phyloP scores from a whole-genome alignment of 306 rosid species.

The Trifolium dubium region DNA sequence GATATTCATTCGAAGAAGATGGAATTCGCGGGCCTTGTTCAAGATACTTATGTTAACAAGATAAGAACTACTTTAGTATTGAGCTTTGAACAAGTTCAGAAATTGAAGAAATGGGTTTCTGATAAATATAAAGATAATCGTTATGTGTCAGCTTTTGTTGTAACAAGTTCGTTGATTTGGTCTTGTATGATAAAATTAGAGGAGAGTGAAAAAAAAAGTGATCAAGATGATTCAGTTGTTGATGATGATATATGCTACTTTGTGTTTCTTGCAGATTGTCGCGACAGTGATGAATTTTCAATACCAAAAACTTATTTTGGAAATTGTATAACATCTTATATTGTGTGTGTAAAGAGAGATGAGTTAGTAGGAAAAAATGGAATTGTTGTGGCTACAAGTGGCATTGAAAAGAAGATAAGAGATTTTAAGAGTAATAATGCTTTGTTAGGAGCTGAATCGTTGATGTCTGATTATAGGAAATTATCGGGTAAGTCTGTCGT shows the following conservation, averaged over 20 bases:
- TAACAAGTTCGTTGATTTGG: slow-evolving; percentile 48
- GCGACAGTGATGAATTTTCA: slow-evolving; percentile 37
- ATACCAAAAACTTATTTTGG: slow-evolving; percentile 54
- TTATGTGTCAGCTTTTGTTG: slow-evolving; percentile 47
- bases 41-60: not conserved
- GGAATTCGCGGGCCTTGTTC: not conserved
- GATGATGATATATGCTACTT: slow-evolving; percentile 40
- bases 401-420: slow-evolving; percentile 39
- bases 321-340: slow-evolving; percentile 37
- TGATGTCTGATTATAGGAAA: slow-evolving; percentile 36
- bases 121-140: not conserved
- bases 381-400: slow-evolving; percentile 37
- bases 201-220: not conserved
- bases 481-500: not conserved
- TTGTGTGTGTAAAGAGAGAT: slow-evolving; percentile 36
- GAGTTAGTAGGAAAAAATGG: slow-evolving; percentile 49
- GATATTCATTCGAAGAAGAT: not conserved
- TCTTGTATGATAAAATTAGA: slow-evolving; percentile 37
- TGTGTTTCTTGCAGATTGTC: slow-evolving; percentile 50
- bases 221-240: not conserved
- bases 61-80: slow-evolving; percentile 27
- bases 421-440: slow-evolving; percentile 42
- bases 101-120: slow-evolving; percentile 31
- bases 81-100: slow-evolving; percentile 21
- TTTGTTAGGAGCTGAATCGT: slow-evolving; percentile 41